A percentile compares a stretch with the other conserved stretches of the same genome.
Evolutionary conservation across 148 eudicot species (phyloP).

Genomic region (Selenicereus undatus): DNA sequence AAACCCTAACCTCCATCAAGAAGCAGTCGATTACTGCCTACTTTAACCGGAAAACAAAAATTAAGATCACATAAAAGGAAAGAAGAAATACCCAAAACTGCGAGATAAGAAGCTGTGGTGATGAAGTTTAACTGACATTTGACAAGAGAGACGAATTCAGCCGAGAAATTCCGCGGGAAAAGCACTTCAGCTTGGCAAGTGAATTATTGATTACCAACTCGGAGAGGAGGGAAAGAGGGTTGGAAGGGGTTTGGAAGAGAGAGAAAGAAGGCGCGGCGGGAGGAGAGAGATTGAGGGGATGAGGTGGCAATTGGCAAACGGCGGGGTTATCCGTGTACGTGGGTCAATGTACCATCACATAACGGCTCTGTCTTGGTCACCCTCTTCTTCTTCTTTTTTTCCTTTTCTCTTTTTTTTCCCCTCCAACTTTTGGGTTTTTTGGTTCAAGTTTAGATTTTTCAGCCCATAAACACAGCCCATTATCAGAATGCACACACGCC

Average conservation of each 20-base stretch:
- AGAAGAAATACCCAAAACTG: conserved; percentile 24
- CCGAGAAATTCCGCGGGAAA: conserved; percentile 3
- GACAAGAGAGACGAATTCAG: background rate
- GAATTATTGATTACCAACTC: background rate
- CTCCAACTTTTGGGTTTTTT: background rate
- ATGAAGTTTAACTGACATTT: conserved; percentile 47
- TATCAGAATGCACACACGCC: background rate
- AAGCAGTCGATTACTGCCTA: background rate
- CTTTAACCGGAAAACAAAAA: background rate
- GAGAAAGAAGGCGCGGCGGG: background rate
- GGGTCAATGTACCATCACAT: background rate
- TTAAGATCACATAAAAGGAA: background rate
- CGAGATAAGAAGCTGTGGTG: conserved; percentile 35
- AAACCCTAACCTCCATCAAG: conserved; percentile 3
- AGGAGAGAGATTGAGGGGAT: background rate
- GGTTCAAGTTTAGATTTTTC: background rate
- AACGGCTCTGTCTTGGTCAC: background rate
- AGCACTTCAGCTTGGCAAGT: background rate
- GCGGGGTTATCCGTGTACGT: conserved; percentile 7
- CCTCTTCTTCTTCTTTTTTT: background rate
- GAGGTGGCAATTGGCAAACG: background rate
- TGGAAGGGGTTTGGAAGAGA: too few species aligned
- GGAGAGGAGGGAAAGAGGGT: background rate
- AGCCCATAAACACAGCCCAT: background rate
- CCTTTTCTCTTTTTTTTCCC: background rate